phyloP scores from a whole-genome alignment of 2,329 filamentous ascomycete genomes.

The Paecilomyces dactylethromorphus region DNA sequence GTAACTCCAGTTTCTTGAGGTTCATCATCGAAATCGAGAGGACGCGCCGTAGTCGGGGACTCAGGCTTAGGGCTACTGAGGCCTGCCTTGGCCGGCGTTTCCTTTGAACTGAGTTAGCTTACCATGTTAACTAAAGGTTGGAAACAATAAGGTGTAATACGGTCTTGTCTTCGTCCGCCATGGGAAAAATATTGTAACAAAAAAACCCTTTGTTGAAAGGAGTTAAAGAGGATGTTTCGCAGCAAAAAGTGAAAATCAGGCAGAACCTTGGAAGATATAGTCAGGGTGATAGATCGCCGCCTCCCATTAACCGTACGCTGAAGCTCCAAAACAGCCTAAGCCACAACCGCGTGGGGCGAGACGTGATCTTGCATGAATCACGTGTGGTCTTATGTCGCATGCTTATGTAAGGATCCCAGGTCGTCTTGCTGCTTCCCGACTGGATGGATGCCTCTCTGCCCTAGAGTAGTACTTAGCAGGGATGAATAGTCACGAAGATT shows the following conservation, averaged over 20 bases:
- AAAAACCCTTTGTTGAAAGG: neutral
- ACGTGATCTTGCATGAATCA: neutral
- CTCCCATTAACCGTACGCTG: neutral
- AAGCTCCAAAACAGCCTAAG: neutral
- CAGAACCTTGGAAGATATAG: neutral
- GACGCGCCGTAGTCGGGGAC: conserved; percentile 50
- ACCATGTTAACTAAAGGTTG: conserved; percentile 5
- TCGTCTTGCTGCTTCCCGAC: neutral
- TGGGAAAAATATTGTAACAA: conserved; percentile 8
- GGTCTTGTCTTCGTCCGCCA: conserved; percentile 32
- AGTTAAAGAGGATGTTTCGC: neutral
- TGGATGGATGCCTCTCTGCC: neutral
- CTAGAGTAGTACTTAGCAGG: too few relatives aligned
- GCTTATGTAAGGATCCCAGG: neutral
- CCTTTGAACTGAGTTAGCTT: conserved; percentile 18
- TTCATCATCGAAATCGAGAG: conserved; percentile 54
- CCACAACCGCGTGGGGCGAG: neutral
- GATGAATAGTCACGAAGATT: too few relatives aligned
- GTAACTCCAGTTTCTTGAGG: conserved; percentile 37
- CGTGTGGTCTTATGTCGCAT: neutral
- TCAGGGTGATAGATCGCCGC: neutral
- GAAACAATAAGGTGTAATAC: conserved; percentile 15
- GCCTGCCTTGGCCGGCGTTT: conserved; percentile 30
- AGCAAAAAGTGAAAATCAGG: neutral
- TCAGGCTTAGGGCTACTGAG: conserved; percentile 37